Evolutionary conservation across 352 stramenopile genomes (phyloP).

Genomic region (Peronospora tabacina): DNA sequence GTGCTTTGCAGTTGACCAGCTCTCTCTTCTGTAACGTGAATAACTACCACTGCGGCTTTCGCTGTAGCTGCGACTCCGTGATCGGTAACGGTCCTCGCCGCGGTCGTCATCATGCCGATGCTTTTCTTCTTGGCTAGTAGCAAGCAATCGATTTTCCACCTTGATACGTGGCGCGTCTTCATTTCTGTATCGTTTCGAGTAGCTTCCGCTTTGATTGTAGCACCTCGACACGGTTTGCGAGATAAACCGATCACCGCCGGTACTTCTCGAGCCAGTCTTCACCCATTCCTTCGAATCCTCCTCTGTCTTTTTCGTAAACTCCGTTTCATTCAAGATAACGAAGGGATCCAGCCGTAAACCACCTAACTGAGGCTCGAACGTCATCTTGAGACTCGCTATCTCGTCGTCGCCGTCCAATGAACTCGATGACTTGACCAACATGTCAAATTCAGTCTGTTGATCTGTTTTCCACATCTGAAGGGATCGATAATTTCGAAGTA

Average conservation of each 20-base stretch:
- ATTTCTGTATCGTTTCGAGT: constrained; percentile 17
- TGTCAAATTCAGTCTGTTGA: constrained; percentile 55
- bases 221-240: constrained; percentile 6
- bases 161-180: constrained; percentile 29
- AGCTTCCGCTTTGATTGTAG: constrained; percentile 12
- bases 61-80: constrained; percentile 22
- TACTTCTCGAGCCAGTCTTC: constrained; percentile 20
- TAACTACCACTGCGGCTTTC: constrained; percentile 9
- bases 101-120: constrained; percentile 8
- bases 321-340: constrained; percentile 42
- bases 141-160: constrained; percentile 20
- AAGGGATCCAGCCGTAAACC: constrained; percentile 59
- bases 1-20: constrained; percentile 12
- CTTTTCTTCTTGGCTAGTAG: constrained; percentile 18
- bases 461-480: constrained; percentile 61
- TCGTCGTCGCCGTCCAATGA: constrained; percentile 26
- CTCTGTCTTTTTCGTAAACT: constrained; percentile 60
- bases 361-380: constrained; percentile 49
- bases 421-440: constrained; percentile 29
- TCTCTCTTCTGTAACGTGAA: constrained; percentile 9
- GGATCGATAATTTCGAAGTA: constrained; percentile 51
- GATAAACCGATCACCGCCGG: constrained; percentile 4
- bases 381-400: constrained; percentile 32
- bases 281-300: constrained; percentile 56
- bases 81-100: constrained; percentile 20